Evolutionary conservation across 1,284 basidiomycete species (phyloP).

Genomic region (Spongispora temasekensis): DNA sequence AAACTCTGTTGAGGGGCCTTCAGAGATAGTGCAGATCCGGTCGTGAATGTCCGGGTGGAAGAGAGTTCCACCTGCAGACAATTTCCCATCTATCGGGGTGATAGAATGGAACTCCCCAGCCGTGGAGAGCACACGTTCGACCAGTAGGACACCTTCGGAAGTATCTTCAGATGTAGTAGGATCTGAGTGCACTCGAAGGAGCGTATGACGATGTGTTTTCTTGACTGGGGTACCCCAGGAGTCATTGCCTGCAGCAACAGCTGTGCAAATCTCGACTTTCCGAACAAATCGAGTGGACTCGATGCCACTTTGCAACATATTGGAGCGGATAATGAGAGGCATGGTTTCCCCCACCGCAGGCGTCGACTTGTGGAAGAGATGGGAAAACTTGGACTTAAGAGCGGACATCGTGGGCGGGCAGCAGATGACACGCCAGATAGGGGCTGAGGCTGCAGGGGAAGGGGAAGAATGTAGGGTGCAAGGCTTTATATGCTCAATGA

Average conservation of each 20-base stretch:
- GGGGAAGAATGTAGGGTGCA: background rate
- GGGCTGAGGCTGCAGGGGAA: background rate
- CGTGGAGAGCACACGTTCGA: background rate
- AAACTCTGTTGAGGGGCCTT: background rate
- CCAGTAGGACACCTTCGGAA: background rate
- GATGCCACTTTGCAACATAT: background rate
- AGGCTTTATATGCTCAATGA: background rate
- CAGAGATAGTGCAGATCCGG: background rate
- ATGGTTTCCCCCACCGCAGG: background rate
- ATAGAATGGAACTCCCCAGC: background rate
- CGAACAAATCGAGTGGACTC: background rate
- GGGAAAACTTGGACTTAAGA: background rate
- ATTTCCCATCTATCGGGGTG: background rate
- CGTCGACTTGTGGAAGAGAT: background rate
- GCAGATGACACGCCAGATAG: background rate
- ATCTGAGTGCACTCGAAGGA: background rate
- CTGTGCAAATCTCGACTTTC: background rate
- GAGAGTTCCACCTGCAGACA: background rate
- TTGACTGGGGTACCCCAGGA: background rate
- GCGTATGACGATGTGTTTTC: background rate
- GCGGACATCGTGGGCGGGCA: background rate
- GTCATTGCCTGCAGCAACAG: background rate
- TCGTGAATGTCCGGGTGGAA: background rate
- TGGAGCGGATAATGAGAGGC: background rate
- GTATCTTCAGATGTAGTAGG: background rate